Conservation (phyloP, 2,329 filamentous ascomycete genomes). For the Epichloe amarillans region DNA sequence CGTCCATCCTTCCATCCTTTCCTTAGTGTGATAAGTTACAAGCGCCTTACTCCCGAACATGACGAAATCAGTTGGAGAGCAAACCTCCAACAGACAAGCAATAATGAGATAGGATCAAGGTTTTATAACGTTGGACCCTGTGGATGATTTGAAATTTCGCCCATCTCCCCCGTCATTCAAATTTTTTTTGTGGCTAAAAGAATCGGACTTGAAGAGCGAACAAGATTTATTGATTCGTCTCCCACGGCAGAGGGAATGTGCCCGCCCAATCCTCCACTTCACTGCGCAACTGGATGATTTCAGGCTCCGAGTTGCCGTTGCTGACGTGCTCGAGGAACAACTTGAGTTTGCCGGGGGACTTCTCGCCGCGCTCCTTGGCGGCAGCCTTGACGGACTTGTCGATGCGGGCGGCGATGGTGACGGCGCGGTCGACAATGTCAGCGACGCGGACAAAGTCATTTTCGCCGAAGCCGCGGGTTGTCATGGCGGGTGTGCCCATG, state of each 20-base stretch:
- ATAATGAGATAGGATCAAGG: no score
- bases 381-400: conserved; percentile 59
- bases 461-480: conserved; percentile 80
- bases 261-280: conserved; percentile 71
- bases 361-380: conserved; percentile 54
- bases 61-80: no score
- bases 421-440: conserved; percentile 72
- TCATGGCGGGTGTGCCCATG: conserved; percentile 96
- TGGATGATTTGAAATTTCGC: no score
- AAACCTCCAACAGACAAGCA: background rate
- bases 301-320: conserved; percentile 51
- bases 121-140: no score
- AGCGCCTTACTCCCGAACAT: background rate
- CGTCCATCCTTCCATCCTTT: background rate
- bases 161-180: background rate
- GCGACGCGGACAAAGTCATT: conserved; percentile 80
- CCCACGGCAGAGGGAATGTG: conserved; percentile 61
- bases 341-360: conserved; percentile 50
- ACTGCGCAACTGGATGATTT: conserved; percentile 58
- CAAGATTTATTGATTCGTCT: conserved; percentile 19
- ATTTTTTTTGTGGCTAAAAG: background rate
- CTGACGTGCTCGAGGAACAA: conserved; percentile 56
- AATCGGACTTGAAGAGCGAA: no score
- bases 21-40: conserved; percentile 7
- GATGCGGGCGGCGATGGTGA: conserved; percentile 63